These are phyloP conservation scores for Backusella tuberculispora DNA, from an alignment of 192 early-diverging fungal species.

Conservation along the genomic window DNA sequence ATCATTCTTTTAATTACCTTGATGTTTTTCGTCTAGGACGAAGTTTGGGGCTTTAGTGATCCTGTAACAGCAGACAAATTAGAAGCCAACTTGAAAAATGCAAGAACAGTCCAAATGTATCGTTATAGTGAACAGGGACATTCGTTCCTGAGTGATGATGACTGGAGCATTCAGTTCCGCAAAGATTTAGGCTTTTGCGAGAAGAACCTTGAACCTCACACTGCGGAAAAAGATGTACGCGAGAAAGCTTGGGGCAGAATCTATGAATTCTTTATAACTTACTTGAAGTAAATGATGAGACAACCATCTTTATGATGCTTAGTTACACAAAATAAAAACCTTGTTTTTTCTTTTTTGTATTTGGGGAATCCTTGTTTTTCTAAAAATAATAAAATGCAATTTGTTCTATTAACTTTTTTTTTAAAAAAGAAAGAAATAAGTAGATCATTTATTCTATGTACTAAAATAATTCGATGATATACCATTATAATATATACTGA, in stretches of 20 bases:
- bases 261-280: constrained; percentile 16
- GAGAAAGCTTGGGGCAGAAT: constrained; percentile 21
- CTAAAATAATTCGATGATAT: too few species aligned
- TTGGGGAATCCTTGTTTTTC: too few species aligned
- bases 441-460: too few species aligned
- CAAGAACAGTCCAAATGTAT: constrained; percentile 8
- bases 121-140: constrained; percentile 29
- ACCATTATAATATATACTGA: too few species aligned
- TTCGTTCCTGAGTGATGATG: constrained; percentile 32
- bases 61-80: constrained; percentile 2
- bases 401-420: too few species aligned
- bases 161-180: constrained; percentile 1
- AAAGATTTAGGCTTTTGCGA: constrained; percentile 28
- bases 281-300: too few species aligned
- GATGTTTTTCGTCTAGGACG: constrained; percentile 2
- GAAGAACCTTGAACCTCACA: not conserved
- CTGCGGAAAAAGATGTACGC: not conserved
- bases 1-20: not conserved
- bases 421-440: too few species aligned
- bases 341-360: too few species aligned
- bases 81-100: not conserved
- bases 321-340: too few species aligned
- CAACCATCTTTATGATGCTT: too few species aligned
- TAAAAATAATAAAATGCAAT: too few species aligned
- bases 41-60: constrained; percentile 23